Evolutionary conservation across 176 grass and related monocot genomes (phyloP).

Genomic region (Triticum urartu): DNA sequence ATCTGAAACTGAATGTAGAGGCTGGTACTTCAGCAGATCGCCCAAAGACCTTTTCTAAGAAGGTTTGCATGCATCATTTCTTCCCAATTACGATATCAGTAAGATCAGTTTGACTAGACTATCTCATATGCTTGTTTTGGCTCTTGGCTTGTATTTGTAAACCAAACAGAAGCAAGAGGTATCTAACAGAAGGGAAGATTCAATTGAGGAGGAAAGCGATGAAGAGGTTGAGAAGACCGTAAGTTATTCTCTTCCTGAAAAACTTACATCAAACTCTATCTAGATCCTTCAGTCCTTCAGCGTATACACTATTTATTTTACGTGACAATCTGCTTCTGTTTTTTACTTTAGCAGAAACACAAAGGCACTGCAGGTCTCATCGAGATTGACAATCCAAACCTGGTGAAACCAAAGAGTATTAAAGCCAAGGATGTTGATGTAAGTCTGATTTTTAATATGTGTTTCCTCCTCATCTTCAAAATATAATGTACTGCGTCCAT

Average conservation of each 20-base stretch:
- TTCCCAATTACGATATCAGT: background rate
- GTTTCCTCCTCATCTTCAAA: background rate
- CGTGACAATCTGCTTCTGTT: background rate
- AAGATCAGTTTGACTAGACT: background rate
- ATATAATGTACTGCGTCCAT: background rate
- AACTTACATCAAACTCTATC: background rate
- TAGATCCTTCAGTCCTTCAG: background rate
- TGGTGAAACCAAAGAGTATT: conserved; percentile 69
- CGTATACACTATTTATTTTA: background rate
- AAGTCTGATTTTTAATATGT: conserved; percentile 39
- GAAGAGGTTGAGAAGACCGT: conserved; percentile 52
- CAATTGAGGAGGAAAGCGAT: conserved; percentile 57
- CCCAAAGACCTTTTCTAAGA: conserved; percentile 52
- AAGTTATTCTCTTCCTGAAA: conserved; percentile 30
- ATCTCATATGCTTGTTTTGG: background rate
- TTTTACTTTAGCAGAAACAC: conserved; percentile 48
- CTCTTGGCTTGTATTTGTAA: conserved; percentile 25
- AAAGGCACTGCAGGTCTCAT: conserved; percentile 82
- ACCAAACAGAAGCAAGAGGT: conserved; percentile 43
- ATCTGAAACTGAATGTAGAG: conserved; percentile 53
- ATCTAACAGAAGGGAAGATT: conserved; percentile 46
- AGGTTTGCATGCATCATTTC: conserved; percentile 31
- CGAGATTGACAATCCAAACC: conserved; percentile 94
- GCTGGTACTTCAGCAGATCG: conserved; percentile 66
- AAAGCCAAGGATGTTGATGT: conserved; percentile 86